Percentiles rank a stretch among this genome's conserved stretches.
These are phyloP conservation scores for Cladosporium velox DNA, from an alignment of 2,329 filamentous ascomycete species.

Conservation along the genomic window DNA sequence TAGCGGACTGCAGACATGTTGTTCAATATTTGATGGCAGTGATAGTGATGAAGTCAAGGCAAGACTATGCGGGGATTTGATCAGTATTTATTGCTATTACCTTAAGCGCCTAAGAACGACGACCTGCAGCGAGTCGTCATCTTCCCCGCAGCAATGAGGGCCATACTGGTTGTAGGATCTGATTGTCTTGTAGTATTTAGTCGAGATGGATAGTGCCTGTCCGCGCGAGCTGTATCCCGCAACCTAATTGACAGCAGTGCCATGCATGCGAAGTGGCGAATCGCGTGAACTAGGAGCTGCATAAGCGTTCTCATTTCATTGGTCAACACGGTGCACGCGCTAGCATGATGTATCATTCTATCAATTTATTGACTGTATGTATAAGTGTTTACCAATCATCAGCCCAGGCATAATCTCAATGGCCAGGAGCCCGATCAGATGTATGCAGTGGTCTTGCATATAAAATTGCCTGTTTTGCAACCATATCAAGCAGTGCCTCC, in stretches of 20 bases:
- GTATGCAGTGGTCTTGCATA: not conserved
- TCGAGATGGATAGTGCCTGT: not conserved
- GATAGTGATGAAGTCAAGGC: not conserved
- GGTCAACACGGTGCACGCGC: not conserved
- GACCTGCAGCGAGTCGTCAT: not conserved
- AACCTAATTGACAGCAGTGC: not conserved
- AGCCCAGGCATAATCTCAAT: not conserved
- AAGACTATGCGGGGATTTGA: not conserved
- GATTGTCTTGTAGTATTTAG: not conserved
- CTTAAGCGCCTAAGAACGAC: not conserved
- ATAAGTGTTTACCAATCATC: not conserved
- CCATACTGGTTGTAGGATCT: not conserved
- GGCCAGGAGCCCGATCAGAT: not conserved
- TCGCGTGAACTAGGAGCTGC: not conserved
- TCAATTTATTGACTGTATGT: not conserved
- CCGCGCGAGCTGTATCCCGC: not conserved
- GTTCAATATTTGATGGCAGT: not conserved
- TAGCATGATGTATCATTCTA: not conserved
- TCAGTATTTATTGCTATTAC: not conserved
- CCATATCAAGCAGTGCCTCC: slow-evolving; percentile 19
- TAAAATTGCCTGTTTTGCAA: not conserved
- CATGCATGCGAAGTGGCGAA: not conserved
- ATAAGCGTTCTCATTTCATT: not conserved
- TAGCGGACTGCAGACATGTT: slow-evolving; percentile 21
- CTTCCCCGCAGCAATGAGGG: not conserved